Conservation (phyloP, 2,329 filamentous ascomycete species). For the Epichloe typhina region DNA sequence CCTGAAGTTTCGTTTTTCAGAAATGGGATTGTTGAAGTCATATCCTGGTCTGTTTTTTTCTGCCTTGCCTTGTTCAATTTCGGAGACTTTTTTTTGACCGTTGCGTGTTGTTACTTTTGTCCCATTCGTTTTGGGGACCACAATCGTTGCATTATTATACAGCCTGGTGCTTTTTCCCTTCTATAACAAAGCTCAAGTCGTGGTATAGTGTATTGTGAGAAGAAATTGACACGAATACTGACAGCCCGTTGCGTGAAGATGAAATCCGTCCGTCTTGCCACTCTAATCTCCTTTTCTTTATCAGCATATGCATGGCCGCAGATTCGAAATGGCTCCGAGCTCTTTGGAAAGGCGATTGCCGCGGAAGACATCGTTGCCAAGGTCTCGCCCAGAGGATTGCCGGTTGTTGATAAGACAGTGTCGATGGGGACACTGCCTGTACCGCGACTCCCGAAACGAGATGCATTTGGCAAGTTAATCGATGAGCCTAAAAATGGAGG, state of each 20-base stretch:
- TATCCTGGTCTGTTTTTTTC: background rate
- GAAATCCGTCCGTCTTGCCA: background rate
- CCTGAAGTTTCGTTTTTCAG: too few relatives aligned
- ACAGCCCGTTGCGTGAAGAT: too few relatives aligned
- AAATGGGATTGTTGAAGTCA: background rate
- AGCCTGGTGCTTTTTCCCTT: background rate
- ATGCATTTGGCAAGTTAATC: background rate
- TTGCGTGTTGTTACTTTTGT: too few relatives aligned
- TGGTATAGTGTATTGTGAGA: too few relatives aligned
- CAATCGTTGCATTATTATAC: too few relatives aligned
- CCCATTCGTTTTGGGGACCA: too few relatives aligned
- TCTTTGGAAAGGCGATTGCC: conserved; percentile 2
- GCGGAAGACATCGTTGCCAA: background rate
- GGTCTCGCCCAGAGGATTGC: background rate
- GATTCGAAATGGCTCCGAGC: conserved; percentile 4
- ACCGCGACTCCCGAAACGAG: background rate
- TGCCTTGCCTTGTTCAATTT: background rate
- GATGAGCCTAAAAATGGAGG: background rate
- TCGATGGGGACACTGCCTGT: conserved; percentile 7
- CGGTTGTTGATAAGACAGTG: background rate
- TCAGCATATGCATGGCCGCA: conserved; percentile 7
- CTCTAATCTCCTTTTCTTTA: conserved; percentile 4
- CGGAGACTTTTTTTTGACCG: too few relatives aligned
- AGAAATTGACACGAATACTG: too few relatives aligned
- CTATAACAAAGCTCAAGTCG: background rate